Conservation (phyloP, 768 basidiomycete species). For the Kwoniella mangroviensis region DNA sequence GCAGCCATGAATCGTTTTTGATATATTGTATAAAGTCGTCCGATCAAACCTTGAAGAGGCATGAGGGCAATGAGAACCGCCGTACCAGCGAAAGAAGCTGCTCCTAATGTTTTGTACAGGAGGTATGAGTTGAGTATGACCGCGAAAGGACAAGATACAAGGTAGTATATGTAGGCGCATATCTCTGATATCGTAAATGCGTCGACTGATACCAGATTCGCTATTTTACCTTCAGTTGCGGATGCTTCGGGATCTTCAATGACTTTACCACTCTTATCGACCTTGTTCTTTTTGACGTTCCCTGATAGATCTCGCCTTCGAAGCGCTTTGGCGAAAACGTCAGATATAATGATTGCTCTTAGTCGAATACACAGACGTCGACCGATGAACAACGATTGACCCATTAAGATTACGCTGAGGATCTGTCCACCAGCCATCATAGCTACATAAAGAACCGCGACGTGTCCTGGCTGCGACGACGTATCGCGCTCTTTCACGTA, state of each 20-base stretch:
- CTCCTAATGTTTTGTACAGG: slow-evolving; percentile 76
- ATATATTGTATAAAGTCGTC: slow-evolving; percentile 44
- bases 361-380: slow-evolving; percentile 56
- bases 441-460: slow-evolving; percentile 58
- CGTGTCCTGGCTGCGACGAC: slow-evolving; percentile 52
- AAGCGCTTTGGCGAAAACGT: slow-evolving; percentile 59
- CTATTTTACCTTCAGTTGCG: slow-evolving; percentile 54
- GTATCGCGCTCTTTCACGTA: slow-evolving; percentile 54
- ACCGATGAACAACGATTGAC: slow-evolving; percentile 58
- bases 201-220: slow-evolving; percentile 56
- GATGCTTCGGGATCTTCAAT: slow-evolving; percentile 27
- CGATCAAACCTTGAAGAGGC: slow-evolving; percentile 52
- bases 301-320: slow-evolving; percentile 58
- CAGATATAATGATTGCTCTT: slow-evolving; percentile 58
- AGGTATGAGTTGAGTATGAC: slow-evolving; percentile 74
- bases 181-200: slow-evolving; percentile 55
- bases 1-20: slow-evolving; percentile 57
- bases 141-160: slow-evolving; percentile 48
- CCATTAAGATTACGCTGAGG: slow-evolving; percentile 42
- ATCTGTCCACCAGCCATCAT: slow-evolving; percentile 57
- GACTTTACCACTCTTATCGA: slow-evolving; percentile 32
- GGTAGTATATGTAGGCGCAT: slow-evolving; percentile 51
- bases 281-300: slow-evolving; percentile 39
- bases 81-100: slow-evolving; percentile 51
- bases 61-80: slow-evolving; percentile 47